phyloP scores from a whole-genome alignment of 2,329 filamentous ascomycete genomes.

The Aulographum hederae region DNA sequence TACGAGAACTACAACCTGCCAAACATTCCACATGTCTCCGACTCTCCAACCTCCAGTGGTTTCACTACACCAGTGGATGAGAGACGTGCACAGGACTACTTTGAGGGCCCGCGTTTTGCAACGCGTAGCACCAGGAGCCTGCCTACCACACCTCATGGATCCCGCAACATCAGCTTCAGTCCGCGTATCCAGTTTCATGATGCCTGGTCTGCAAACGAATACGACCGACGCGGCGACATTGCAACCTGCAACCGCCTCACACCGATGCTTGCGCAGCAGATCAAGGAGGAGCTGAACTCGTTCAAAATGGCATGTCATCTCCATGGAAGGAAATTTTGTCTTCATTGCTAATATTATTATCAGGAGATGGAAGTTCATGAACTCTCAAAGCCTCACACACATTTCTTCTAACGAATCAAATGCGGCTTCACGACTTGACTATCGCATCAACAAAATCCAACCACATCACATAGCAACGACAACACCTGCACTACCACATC shows the following conservation, averaged over 20 bases:
- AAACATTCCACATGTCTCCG: conserved; percentile 43
- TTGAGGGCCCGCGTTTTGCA: conserved; percentile 53
- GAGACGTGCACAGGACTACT: conserved; percentile 58
- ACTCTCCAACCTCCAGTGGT: conserved; percentile 69
- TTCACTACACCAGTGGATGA: conserved; percentile 81
- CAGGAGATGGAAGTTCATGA: conserved; percentile 99
- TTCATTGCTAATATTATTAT: not conserved
- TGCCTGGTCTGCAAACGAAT: conserved; percentile 89
- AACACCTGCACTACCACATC: too few relatives aligned
- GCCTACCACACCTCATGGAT: conserved; percentile 50
- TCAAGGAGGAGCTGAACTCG: conserved; percentile 97
- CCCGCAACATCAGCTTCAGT: conserved; percentile 56
- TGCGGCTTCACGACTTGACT: too few relatives aligned
- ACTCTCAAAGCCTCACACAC: conserved; percentile 96
- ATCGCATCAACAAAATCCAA: too few relatives aligned
- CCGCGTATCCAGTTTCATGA: conserved; percentile 89
- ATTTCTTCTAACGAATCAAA: conserved; percentile 89
- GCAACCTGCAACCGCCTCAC: conserved; percentile 96
- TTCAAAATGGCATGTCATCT: conserved; percentile 79
- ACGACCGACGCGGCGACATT: conserved; percentile 88
- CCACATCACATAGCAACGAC: too few relatives aligned
- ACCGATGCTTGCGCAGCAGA: conserved; percentile 92
- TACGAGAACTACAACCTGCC: conserved; percentile 38
- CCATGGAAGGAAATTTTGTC: not conserved
- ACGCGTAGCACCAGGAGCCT: conserved; percentile 62